Conservation (phyloP, 805 yeast species). For the Candida qinlingensis region DNA sequence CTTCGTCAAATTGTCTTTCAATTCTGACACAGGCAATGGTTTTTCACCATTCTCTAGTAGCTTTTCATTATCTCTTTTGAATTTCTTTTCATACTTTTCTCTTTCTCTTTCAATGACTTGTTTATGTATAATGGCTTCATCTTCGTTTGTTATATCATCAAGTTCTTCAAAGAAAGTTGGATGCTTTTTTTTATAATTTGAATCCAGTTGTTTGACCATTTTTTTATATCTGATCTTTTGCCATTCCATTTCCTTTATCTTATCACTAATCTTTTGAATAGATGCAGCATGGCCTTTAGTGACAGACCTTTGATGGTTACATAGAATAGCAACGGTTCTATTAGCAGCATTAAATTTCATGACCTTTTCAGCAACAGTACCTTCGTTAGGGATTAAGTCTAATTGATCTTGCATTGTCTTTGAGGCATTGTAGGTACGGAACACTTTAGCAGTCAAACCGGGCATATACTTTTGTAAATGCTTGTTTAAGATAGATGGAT, state of each 20-base stretch:
- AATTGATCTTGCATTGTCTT: conserved; percentile 95
- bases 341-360: conserved; percentile 91
- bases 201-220: conserved; percentile 65
- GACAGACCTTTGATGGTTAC: conserved; percentile 95
- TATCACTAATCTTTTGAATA: conserved; percentile 73
- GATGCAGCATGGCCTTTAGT: conserved; percentile 78
- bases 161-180: conserved; percentile 62
- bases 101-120: conserved; percentile 58
- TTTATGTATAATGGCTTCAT: conserved; percentile 52
- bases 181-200: conserved; percentile 41
- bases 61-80: conserved; percentile 74
- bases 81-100: conserved; percentile 60
- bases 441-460: conserved; percentile 92
- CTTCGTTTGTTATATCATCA: conserved; percentile 61
- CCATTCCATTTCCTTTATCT: conserved; percentile 79
- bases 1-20: conserved; percentile 53
- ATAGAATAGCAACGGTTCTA: conserved; percentile 88
- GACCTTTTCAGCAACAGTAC: conserved; percentile 82
- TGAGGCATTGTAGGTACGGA: conserved; percentile 96
- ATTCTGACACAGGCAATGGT: conserved; percentile 46
- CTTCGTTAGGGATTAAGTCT: conserved; percentile 78
- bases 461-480: conserved; percentile 87
- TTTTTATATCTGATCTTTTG: conserved; percentile 69
- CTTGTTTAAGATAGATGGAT: conserved; percentile 76
- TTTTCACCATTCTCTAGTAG: conserved; percentile 51